phyloP scores from a whole-genome alignment of 2,329 filamentous ascomycete genomes.

The Exophiala sp. region DNA sequence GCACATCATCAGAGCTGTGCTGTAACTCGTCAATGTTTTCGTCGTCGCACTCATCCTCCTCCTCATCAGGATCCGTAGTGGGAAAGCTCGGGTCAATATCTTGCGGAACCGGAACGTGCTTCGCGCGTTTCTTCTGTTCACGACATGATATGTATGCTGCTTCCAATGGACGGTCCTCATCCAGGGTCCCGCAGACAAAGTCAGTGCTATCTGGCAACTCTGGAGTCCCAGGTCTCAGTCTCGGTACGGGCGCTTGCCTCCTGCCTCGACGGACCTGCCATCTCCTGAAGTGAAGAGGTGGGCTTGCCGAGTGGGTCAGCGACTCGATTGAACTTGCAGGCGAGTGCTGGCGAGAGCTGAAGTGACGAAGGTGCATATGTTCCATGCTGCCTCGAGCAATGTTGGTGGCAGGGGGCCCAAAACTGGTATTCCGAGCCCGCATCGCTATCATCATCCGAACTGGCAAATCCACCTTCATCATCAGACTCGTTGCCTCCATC shows the following conservation, averaged over 20 bases:
- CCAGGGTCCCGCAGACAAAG: slow-evolving; percentile 96
- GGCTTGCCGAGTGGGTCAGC: slow-evolving; percentile 13
- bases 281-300: slow-evolving; percentile 21
- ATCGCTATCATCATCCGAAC: slow-evolving; percentile 62
- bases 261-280: slow-evolving; percentile 7
- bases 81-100: slow-evolving; percentile 98
- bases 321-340: slow-evolving; percentile 51
- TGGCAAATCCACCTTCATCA: slow-evolving; percentile 65
- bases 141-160: slow-evolving; percentile 84
- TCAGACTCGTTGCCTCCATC: slow-evolving; percentile 75
- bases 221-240: slow-evolving; percentile 63
- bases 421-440: slow-evolving; percentile 59
- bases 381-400: slow-evolving; percentile 50
- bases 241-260: slow-evolving; percentile 32
- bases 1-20: slow-evolving; percentile 49
- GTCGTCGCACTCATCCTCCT: slow-evolving; percentile 66
- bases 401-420: slow-evolving; percentile 49
- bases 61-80: slow-evolving; percentile 82
- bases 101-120: slow-evolving; percentile 79
- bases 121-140: slow-evolving; percentile 72
- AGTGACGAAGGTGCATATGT: slow-evolving; percentile 43
- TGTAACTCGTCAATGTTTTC: slow-evolving; percentile 51
- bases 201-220: slow-evolving; percentile 95
- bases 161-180: slow-evolving; percentile 91
- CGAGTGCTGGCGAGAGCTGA: slow-evolving; percentile 44